A percentile compares a stretch with the other conserved stretches of the same genome.
phyloP scores from a whole-genome alignment of 768 basidiomycete species.

The Phlegmacium glaucopus region DNA sequence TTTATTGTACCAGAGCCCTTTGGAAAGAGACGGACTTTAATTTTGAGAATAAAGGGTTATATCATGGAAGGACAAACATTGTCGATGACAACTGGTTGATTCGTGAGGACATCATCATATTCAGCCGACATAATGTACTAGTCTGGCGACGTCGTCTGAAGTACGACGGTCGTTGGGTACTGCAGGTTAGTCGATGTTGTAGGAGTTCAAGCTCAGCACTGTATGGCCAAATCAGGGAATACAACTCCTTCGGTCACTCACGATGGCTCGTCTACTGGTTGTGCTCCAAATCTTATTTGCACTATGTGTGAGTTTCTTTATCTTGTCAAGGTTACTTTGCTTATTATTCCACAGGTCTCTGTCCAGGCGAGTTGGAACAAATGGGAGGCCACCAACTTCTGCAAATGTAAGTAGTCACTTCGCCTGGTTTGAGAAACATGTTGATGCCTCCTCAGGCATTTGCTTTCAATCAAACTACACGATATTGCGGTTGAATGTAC shows the following conservation, averaged over 20 bases:
- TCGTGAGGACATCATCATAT: slow-evolving; percentile 92
- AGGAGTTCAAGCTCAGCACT: slow-evolving; percentile 22
- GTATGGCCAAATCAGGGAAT: slow-evolving; percentile 11
- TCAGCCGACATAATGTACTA: slow-evolving; percentile 66
- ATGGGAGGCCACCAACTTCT: slow-evolving; percentile 90
- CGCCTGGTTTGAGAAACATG: not conserved
- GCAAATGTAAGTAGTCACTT: slow-evolving; percentile 61
- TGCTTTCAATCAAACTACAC: slow-evolving; percentile 87
- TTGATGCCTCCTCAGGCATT: slow-evolving; percentile 56
- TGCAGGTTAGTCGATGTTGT: too few relatives aligned
- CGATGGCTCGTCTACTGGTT: slow-evolving; percentile 14
- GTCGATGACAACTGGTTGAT: slow-evolving; percentile 98
- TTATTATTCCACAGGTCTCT: slow-evolving; percentile 9
- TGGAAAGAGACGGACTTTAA: slow-evolving; percentile 23
- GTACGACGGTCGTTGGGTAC: too few relatives aligned
- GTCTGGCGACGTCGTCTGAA: not conserved
- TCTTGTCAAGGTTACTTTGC: not conserved
- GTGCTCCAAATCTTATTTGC: slow-evolving; percentile 10
- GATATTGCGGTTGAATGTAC: slow-evolving; percentile 75
- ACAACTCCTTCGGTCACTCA: slow-evolving; percentile 4
- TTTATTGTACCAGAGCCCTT: slow-evolving; percentile 99
- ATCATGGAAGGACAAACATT: slow-evolving; percentile 61
- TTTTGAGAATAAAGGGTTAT: slow-evolving; percentile 6
- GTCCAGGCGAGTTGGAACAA: slow-evolving; percentile 45
- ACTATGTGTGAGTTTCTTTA: slow-evolving; percentile 10